Evolutionary conservation across 768 basidiomycete genomes (phyloP).

Genomic region (Pleurotus ostreatus): DNA sequence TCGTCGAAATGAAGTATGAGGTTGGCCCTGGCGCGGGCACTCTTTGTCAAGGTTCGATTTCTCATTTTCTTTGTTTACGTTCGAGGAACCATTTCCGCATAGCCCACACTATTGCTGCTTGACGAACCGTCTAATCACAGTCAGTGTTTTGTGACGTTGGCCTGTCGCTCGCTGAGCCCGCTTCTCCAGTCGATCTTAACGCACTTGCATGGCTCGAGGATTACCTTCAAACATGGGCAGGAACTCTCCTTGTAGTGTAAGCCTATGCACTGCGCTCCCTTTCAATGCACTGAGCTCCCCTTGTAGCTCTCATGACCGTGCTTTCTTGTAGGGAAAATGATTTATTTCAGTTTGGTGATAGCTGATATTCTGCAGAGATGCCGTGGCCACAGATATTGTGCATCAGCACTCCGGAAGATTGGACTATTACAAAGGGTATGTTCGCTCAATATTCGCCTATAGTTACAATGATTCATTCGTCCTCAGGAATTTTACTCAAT

Average conservation of each 20-base stretch:
- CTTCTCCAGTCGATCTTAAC: constrained; percentile 74
- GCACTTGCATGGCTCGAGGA: constrained; percentile 98
- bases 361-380: constrained; percentile 50
- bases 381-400: constrained; percentile 97
- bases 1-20: constrained; percentile 66
- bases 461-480: constrained; percentile 8
- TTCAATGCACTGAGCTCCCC: constrained; percentile 7
- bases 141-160: constrained; percentile 27
- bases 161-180: neutral
- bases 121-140: constrained; percentile 98
- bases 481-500: constrained; percentile 89
- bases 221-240: constrained; percentile 92
- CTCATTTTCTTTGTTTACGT: neutral
- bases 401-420: constrained; percentile 90
- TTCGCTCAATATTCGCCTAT: neutral
- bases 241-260: constrained; percentile 89
- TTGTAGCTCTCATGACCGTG: constrained; percentile 89
- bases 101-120: constrained; percentile 74
- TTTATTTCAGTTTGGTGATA: neutral
- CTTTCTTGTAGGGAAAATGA: constrained; percentile 68
- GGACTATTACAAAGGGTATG: constrained; percentile 95
- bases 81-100: constrained; percentile 1
- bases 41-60: constrained; percentile 82
- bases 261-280: constrained; percentile 22
- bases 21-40: constrained; percentile 87